Evolutionary conservation across 2,329 filamentous ascomycete genomes (phyloP).

Genomic region (Zymoseptoria tritici): DNA sequence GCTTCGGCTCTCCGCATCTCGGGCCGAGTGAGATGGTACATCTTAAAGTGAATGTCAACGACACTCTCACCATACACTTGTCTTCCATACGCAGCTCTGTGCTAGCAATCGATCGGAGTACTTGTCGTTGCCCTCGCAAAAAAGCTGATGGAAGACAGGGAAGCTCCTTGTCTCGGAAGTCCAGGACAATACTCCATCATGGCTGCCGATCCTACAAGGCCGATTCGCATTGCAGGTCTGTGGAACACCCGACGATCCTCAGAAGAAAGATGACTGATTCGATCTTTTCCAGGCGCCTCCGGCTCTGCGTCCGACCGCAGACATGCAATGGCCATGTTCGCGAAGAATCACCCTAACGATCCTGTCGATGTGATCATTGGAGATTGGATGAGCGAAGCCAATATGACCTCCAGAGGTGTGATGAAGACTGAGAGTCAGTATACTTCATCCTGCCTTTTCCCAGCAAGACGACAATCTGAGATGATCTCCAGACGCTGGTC

Average conservation of each 20-base stretch:
- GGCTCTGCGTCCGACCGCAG: constrained; percentile 35
- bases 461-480: constrained; percentile 15
- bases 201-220: constrained; percentile 17
- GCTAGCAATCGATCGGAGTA: not conserved
- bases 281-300: constrained; percentile 21
- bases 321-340: constrained; percentile 29
- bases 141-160: not conserved
- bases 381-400: constrained; percentile 40
- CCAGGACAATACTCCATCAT: constrained; percentile 14
- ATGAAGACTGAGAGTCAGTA: constrained; percentile 37
- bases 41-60: not conserved
- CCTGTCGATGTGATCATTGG: constrained; percentile 49
- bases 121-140: not conserved
- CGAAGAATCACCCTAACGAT: constrained; percentile 23
- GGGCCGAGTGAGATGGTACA: not conserved
- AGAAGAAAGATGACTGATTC: not conserved
- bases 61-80: not conserved
- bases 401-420: constrained; percentile 35
- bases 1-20: not conserved
- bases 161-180: constrained; percentile 12
- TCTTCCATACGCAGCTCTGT: not conserved
- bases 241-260: not conserved
- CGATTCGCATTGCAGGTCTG: constrained; percentile 26
- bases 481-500: constrained; percentile 30
- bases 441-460: constrained; percentile 25